These are phyloP conservation scores for Nitzschia palea DNA, from an alignment of 108 stramenopile genomes.

Conservation along the genomic window DNA sequence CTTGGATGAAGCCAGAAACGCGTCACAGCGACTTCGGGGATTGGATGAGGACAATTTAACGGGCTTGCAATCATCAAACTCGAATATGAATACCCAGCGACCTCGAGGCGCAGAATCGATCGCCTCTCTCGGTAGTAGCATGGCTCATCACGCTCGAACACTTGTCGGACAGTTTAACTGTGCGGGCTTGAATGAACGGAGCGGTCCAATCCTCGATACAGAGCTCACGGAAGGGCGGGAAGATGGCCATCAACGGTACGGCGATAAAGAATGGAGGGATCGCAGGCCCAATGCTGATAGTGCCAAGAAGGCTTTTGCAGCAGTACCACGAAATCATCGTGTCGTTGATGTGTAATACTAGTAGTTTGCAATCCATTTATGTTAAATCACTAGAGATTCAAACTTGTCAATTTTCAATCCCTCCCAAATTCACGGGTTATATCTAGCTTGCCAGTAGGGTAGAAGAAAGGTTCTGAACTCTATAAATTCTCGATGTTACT, in stretches of 20 bases:
- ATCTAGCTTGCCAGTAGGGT: no score
- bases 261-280: constrained; percentile 6
- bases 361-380: no score
- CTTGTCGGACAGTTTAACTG: constrained; percentile 47
- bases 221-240: constrained; percentile 29
- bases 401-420: no score
- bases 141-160: constrained; percentile 52
- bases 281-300: background rate
- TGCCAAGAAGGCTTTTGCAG: constrained; percentile 1
- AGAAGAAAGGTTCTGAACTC: no score
- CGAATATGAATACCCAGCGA: background rate
- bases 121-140: constrained; percentile 46
- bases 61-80: background rate
- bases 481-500: no score
- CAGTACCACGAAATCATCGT: background rate
- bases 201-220: constrained; percentile 23
- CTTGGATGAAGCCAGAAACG: constrained; percentile 45
- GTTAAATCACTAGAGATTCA: no score
- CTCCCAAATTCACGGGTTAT: no score
- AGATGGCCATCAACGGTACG: constrained; percentile 2
- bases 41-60: background rate
- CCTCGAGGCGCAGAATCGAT: constrained; percentile 39
- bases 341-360: background rate
- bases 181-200: constrained; percentile 31
- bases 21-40: constrained; percentile 11